These are phyloP conservation scores for Sclerotinia glacialis DNA, from an alignment of 2,329 filamentous ascomycete species.

Conservation along the genomic window DNA sequence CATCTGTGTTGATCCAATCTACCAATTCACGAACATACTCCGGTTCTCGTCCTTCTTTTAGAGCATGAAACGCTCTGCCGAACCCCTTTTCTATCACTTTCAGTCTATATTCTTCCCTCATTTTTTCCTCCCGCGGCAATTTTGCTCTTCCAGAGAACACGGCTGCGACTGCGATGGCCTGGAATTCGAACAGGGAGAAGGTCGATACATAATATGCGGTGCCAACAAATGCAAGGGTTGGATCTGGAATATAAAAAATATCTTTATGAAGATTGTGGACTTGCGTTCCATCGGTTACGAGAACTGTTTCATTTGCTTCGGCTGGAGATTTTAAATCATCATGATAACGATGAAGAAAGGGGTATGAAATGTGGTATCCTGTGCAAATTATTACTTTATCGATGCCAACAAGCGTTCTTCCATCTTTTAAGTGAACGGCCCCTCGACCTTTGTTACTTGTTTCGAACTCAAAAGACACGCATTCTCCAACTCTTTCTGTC, in stretches of 20 bases:
- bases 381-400: constrained; percentile 64
- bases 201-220: constrained; percentile 49
- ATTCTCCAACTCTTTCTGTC: constrained; percentile 27
- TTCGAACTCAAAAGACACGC: constrained; percentile 28
- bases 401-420: constrained; percentile 51
- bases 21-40: constrained; percentile 16
- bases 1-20: constrained; percentile 19
- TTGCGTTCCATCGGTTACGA: constrained; percentile 51
- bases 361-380: constrained; percentile 65
- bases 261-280: constrained; percentile 52
- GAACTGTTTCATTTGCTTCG: constrained; percentile 50
- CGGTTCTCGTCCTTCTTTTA: constrained; percentile 6
- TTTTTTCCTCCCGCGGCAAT: constrained; percentile 37
- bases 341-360: constrained; percentile 54
- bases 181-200: constrained; percentile 51
- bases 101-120: constrained; percentile 19
- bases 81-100: constrained; percentile 18
- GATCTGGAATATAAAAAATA: constrained; percentile 52
- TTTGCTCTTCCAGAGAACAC: constrained; percentile 42
- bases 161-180: constrained; percentile 47
- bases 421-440: constrained; percentile 52
- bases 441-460: constrained; percentile 46
- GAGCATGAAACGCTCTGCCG: constrained; percentile 18
- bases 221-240: constrained; percentile 47
- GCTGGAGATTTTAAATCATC: constrained; percentile 44